Percentiles rank a stretch among this genome's conserved stretches.
Evolutionary conservation across 1,284 basidiomycete genomes (phyloP).

Genomic region (Pseudozyma tsukubaensis): DNA sequence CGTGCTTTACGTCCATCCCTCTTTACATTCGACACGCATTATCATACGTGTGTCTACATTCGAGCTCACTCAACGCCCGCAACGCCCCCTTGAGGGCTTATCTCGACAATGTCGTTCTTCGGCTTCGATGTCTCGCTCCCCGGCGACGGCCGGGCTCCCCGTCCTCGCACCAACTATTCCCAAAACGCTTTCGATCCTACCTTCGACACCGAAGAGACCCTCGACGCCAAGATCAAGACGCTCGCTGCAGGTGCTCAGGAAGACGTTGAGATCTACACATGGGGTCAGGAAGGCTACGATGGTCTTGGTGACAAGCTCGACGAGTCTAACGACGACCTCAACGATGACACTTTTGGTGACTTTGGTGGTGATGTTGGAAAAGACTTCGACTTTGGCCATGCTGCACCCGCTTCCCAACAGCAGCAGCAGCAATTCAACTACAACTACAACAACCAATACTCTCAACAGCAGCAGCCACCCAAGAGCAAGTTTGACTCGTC

Average conservation of each 20-base stretch:
- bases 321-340: constrained; percentile 72
- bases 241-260: constrained; percentile 73
- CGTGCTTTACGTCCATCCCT: background rate
- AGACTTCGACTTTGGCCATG: constrained; percentile 86
- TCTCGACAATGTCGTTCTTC: constrained; percentile 65
- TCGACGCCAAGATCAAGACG: constrained; percentile 70
- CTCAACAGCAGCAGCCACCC: constrained; percentile 31
- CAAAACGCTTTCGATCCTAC: constrained; percentile 46
- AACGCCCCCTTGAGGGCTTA: background rate
- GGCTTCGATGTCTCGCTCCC: constrained; percentile 67
- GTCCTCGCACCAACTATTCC: constrained; percentile 15
- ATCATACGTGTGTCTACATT: background rate
- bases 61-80: background rate
- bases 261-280: constrained; percentile 85
- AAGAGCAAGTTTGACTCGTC: constrained; percentile 41
- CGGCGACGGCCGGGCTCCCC: constrained; percentile 27
- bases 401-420: constrained; percentile 44
- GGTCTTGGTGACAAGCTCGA: constrained; percentile 87
- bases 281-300: constrained; percentile 89
- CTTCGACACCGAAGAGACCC: constrained; percentile 58
- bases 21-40: background rate
- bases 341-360: constrained; percentile 89
- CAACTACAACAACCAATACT: constrained; percentile 13
- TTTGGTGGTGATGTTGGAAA: constrained; percentile 71
- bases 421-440: constrained; percentile 17